Evolutionary conservation across 768 basidiomycete genomes (phyloP), one percentile per base, ranked within the genome.

Genomic region (Suillus placidus): DNA sequence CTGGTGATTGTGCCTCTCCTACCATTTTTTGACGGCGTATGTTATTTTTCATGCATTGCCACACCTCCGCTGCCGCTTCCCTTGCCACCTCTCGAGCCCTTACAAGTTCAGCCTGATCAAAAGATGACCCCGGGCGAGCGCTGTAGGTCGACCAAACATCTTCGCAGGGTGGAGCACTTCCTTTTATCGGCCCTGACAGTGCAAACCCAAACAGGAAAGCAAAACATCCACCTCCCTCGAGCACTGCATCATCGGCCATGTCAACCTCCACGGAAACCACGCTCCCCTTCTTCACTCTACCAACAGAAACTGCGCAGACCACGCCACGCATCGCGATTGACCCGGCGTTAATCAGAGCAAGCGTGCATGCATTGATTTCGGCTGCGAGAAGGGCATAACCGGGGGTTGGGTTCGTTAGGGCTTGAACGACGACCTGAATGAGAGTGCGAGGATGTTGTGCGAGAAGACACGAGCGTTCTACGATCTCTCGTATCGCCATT

Each of bases 391-490:
- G 78, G 1, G 79, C 79, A 34, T 83, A 79, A 64, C 66, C 23
- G 0, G 58, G 38, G 45, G 74, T 55, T 20, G 69, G 45, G 0
- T 63, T 63, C 8, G 76, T 71, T 1, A 93, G 79, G 3, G 84
- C 80, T 74, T 95, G 93, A 0, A 91, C 81, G 1, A 92, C 89
- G n/a, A 95, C 80, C 69, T 94, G 93, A 3, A 94, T 80, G 12
- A 93, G 82, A 3, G 90, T 87, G 16, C 93, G 81, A 9, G 93
- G 94, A 65, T 89, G 83, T 57, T 85, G 84, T 5, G 83, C 79
- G 57, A 94, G 84, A n/a, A 93, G 77, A 45, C 93, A 79, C 0
- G 85, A 81, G 6, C 90, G 89, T 16, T 85, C 76, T 34, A 95
- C 75, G 14, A 87, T 79, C 6, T 84, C 76, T 23, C 85, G 84